Evolutionary conservation across 2,329 filamentous ascomycete genomes (phyloP).

Genomic region (Neopestalotiopsis sp.): DNA sequence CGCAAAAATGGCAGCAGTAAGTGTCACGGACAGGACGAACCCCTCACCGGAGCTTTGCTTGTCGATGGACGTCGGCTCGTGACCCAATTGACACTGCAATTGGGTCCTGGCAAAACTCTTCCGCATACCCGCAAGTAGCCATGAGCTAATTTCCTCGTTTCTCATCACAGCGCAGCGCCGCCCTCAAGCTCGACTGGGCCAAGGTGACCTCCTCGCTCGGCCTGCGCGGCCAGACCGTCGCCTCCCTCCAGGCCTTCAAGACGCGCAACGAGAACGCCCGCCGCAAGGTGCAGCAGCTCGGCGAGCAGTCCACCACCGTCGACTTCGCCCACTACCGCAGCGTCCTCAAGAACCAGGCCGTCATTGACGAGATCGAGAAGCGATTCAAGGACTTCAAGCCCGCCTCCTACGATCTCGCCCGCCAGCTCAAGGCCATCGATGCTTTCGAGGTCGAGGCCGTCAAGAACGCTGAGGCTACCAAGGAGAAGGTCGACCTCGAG

Average conservation of each 20-base stretch:
- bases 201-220: slow-evolving; percentile 93
- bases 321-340: slow-evolving; percentile 94
- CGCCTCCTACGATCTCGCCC: slow-evolving; percentile 85
- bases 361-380: slow-evolving; percentile 97
- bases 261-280: slow-evolving; percentile 99
- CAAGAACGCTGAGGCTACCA: slow-evolving; percentile 96
- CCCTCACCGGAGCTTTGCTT: not conserved
- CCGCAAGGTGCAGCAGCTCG: slow-evolving; percentile 86
- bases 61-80: slow-evolving; percentile 10
- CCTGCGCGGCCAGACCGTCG: slow-evolving; percentile 92
- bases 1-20: slow-evolving; percentile 73
- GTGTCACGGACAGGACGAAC: slow-evolving; percentile 43
- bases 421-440: slow-evolving; percentile 98
- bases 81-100: slow-evolving; percentile 30
- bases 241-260: slow-evolving; percentile 95
- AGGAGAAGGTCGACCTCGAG: slow-evolving; percentile 94
- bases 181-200: slow-evolving; percentile 99
- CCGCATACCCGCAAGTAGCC: slow-evolving; percentile 14
- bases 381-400: slow-evolving; percentile 93
- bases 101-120: slow-evolving; percentile 20
- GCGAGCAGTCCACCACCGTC: slow-evolving; percentile 83
- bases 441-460: slow-evolving; percentile 96
- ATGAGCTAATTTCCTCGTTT: slow-evolving; percentile 61
- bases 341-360: slow-evolving; percentile 92
- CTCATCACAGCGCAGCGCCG: slow-evolving; percentile 83